Evolutionary conservation across 2,329 filamentous ascomycete genomes (phyloP).

Genomic region (Polychaeton citri): DNA sequence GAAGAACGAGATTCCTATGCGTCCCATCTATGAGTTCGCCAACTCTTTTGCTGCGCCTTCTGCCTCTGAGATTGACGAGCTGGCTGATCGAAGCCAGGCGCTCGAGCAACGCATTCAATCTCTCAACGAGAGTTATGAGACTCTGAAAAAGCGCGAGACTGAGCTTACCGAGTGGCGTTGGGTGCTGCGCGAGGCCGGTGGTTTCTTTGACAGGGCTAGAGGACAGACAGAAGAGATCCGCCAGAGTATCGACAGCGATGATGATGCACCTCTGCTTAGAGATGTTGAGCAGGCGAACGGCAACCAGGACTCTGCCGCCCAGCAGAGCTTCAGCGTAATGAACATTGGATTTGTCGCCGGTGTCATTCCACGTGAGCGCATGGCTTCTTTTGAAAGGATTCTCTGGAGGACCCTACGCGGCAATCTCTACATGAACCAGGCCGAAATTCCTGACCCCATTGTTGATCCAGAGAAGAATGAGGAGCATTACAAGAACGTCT

Average conservation of each 20-base stretch:
- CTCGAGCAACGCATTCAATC: slow-evolving; percentile 84
- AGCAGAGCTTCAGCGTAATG: slow-evolving; percentile 67
- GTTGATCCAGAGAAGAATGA: slow-evolving; percentile 89
- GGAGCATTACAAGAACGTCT: slow-evolving; percentile 89
- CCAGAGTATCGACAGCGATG: slow-evolving; percentile 69
- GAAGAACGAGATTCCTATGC: slow-evolving; percentile 72
- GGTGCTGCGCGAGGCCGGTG: slow-evolving; percentile 89
- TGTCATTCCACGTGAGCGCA: slow-evolving; percentile 84
- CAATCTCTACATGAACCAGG: slow-evolving; percentile 99
- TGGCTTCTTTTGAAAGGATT: slow-evolving; percentile 92
- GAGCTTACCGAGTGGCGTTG: slow-evolving; percentile 97
- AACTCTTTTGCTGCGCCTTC: slow-evolving; percentile 72
- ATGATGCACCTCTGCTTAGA: slow-evolving; percentile 83
- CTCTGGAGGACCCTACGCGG: slow-evolving; percentile 93
- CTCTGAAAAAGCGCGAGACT: slow-evolving; percentile 90
- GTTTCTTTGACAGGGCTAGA: slow-evolving; percentile 93
- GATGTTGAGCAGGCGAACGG: slow-evolving; percentile 70
- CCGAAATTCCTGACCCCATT: slow-evolving; percentile 88
- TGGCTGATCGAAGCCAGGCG: slow-evolving; percentile 81
- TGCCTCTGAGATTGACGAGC: slow-evolving; percentile 89
- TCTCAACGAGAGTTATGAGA: slow-evolving; percentile 96
- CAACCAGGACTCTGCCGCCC: slow-evolving; percentile 11
- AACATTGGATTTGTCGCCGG: slow-evolving; percentile 98
- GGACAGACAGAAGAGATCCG: slow-evolving; percentile 95
- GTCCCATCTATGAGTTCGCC: slow-evolving; percentile 81